These are phyloP conservation scores for Rosa multiflora DNA, from an alignment of 306 rosid species.

Conservation along the genomic window DNA sequence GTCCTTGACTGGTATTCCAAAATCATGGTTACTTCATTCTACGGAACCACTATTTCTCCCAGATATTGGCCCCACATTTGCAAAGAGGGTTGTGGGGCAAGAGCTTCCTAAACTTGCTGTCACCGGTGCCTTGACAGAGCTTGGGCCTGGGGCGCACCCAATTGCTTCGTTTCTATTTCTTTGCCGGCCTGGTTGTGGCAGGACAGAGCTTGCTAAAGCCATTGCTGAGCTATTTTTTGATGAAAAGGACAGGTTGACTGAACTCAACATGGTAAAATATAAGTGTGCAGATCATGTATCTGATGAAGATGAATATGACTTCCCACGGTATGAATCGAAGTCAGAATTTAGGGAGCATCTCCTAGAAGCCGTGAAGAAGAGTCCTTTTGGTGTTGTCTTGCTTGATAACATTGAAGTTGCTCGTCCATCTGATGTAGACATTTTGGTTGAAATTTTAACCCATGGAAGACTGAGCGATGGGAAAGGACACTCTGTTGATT, in stretches of 20 bases:
- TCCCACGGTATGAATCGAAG: neutral
- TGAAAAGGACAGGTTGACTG: slow-evolving; percentile 10
- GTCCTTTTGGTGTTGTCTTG: slow-evolving; percentile 6
- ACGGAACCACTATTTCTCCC: neutral
- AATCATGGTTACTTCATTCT: slow-evolving; percentile 5
- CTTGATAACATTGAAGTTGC: slow-evolving; percentile 2
- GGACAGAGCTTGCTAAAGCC: slow-evolving; percentile 16
- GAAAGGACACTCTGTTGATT: neutral
- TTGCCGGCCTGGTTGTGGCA: slow-evolving; percentile 11
- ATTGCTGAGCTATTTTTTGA: slow-evolving; percentile 6
- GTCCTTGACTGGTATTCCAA: slow-evolving; percentile 16
- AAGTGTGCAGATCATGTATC: neutral
- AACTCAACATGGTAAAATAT: neutral
- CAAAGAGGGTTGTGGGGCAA: slow-evolving; percentile 16
- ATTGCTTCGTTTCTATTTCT: neutral
- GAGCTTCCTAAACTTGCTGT: neutral
- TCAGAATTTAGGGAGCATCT: neutral
- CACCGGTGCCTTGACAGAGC: neutral
- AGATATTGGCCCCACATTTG: slow-evolving; percentile 5
- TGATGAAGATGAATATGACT: neutral
- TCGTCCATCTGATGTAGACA: neutral
- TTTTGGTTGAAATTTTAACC: neutral
- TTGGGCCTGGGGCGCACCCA: neutral
- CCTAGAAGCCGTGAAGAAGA: neutral
- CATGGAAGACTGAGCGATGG: neutral